A percentile compares a stretch with the other conserved stretches of the same genome.
Conservation (phyloP, 2,329 filamentous ascomycete species). For the Pezicula rhizophila region DNA sequence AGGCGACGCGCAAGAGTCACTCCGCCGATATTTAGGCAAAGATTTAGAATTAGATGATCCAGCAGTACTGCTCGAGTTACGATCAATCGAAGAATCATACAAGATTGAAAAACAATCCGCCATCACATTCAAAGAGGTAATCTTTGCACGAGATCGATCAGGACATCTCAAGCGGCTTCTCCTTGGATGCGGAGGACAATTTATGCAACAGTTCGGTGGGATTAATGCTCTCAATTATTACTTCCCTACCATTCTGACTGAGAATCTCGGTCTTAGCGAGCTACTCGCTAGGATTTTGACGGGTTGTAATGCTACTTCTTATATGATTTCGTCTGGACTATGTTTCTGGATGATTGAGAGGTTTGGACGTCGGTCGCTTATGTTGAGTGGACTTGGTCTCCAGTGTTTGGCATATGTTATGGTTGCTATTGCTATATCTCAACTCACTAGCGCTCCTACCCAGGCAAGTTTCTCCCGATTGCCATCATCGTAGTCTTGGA, state of each 20-base stretch:
- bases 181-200: conserved; percentile 39
- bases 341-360: conserved; percentile 39
- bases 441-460: conserved; percentile 3
- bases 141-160: conserved; percentile 8
- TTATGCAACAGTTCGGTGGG: conserved; percentile 43
- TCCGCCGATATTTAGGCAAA: conserved; percentile 26
- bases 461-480: conserved; percentile 4
- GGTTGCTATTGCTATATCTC: conserved; percentile 10
- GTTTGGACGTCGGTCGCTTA: conserved; percentile 61
- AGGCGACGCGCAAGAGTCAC: conserved; percentile 21
- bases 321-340: conserved; percentile 31
- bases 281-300: conserved; percentile 45
- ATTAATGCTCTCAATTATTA: conserved; percentile 36
- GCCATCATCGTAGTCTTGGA: conserved; percentile 50
- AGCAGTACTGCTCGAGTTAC: conserved; percentile 45
- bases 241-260: conserved; percentile 42
- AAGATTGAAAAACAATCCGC: conserved; percentile 38
- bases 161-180: conserved; percentile 44
- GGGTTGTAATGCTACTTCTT: conserved; percentile 42
- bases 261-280: conserved; percentile 37
- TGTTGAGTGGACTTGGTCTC: conserved; percentile 57
- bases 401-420: conserved; percentile 12
- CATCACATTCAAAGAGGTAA: conserved; percentile 12
- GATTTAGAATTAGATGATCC: conserved; percentile 36
- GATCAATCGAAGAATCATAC: conserved; percentile 39